These are phyloP conservation scores for Paraurostyla sp. DNA, from an alignment of 73 alveolate species.

Conservation along the genomic window DNA sequence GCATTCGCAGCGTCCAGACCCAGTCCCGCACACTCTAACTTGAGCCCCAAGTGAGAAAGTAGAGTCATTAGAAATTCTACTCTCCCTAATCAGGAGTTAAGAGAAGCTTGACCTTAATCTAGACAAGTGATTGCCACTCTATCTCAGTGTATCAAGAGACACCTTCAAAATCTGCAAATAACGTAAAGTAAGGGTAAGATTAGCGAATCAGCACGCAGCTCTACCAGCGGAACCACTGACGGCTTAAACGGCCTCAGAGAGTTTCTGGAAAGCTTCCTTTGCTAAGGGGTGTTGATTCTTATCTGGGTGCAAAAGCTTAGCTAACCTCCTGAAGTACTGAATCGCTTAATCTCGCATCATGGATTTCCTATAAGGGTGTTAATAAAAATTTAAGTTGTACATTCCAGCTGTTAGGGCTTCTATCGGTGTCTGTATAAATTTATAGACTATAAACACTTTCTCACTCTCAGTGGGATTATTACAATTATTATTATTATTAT, in stretches of 20 bases:
- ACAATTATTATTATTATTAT: neutral
- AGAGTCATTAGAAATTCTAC: neutral
- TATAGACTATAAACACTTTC: slow-evolving; percentile 54
- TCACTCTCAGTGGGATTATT: neutral
- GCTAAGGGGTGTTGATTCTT: slow-evolving; percentile 83
- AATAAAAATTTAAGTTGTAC: neutral
- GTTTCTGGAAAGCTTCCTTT: slow-evolving; percentile 75
- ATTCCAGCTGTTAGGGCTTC: slow-evolving; percentile 59
- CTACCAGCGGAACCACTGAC: slow-evolving; percentile 48
- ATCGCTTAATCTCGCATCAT: slow-evolving; percentile 67
- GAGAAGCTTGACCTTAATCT: neutral
- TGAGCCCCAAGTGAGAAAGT: slow-evolving; percentile 38
- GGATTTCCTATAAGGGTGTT: neutral
- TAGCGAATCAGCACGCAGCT: slow-evolving; percentile 60
- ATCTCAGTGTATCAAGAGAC: neutral
- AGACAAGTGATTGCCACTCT: slow-evolving; percentile 15
- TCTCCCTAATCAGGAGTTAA: slow-evolving; percentile 8
- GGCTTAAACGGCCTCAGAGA: slow-evolving; percentile 66
- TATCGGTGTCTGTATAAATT: slow-evolving; percentile 56
- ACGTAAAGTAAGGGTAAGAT: slow-evolving; percentile 4
- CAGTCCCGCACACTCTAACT: slow-evolving; percentile 28
- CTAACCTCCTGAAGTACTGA: slow-evolving; percentile 75
- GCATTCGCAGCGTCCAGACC: slow-evolving; percentile 3
- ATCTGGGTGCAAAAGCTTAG: slow-evolving; percentile 78
- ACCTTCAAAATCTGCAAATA: slow-evolving; percentile 28